phyloP scores from a whole-genome alignment of 768 basidiomycete species.

The Crassisporium funariophilum region DNA sequence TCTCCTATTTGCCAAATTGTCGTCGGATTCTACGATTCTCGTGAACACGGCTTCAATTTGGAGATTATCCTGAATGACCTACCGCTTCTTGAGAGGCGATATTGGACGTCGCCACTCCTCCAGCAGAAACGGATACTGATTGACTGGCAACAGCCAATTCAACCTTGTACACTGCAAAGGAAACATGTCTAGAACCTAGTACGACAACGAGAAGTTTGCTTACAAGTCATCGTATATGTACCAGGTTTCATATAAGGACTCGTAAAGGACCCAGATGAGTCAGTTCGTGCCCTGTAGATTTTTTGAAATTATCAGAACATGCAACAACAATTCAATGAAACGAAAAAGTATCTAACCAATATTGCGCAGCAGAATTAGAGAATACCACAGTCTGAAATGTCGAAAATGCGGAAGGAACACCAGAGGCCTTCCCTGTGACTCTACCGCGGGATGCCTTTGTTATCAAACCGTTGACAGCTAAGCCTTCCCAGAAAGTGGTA shows the following conservation, averaged over 20 bases:
- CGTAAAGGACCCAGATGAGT: slow-evolving; percentile 32
- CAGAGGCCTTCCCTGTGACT: slow-evolving; percentile 32
- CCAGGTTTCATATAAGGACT: slow-evolving; percentile 47
- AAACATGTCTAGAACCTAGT: background rate
- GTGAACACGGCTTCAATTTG: background rate
- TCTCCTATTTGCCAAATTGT: slow-evolving; percentile 40
- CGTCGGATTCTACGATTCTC: slow-evolving; percentile 23
- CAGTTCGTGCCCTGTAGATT: slow-evolving; percentile 28
- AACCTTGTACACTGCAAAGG: slow-evolving; percentile 36
- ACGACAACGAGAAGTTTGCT: slow-evolving; percentile 5
- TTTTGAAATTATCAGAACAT: background rate
- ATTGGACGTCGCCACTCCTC: slow-evolving; percentile 27
- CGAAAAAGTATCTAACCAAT: slow-evolving; percentile 29
- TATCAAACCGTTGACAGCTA: slow-evolving; percentile 26
- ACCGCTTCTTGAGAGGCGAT: slow-evolving; percentile 34
- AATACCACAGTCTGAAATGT: slow-evolving; percentile 27
- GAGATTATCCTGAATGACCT: slow-evolving; percentile 3
- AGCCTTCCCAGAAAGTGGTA: slow-evolving; percentile 31
- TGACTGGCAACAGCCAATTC: slow-evolving; percentile 33
- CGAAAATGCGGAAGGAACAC: slow-evolving; percentile 23
- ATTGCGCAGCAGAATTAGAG: slow-evolving; percentile 31
- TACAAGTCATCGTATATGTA: slow-evolving; percentile 45
- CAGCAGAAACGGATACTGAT: slow-evolving; percentile 29
- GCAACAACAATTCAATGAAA: background rate
- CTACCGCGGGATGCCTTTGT: slow-evolving; percentile 27